A percentile compares a stretch with the other conserved stretches of the same genome.
phyloP scores from a whole-genome alignment of 192 early-diverging fungal species.

The Dissophora globulifera region DNA sequence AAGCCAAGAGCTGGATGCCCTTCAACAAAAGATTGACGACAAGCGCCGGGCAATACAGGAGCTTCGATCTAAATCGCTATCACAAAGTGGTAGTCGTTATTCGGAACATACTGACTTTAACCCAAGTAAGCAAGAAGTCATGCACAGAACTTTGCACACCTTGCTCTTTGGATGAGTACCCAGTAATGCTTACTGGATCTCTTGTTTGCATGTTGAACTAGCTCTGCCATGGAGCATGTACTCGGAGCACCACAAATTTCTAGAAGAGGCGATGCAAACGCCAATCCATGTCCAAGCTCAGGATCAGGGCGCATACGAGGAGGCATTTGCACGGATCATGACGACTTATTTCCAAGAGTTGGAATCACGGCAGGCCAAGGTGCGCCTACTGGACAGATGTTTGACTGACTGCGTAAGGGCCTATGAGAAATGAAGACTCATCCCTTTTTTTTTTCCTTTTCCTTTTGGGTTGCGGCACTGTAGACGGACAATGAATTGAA shows the following conservation, averaged over 20 bases:
- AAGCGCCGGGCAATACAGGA: slow-evolving; percentile 16
- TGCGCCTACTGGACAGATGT: too few species aligned
- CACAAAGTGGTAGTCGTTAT: neutral
- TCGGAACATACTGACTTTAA: slow-evolving; percentile 4
- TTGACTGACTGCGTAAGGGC: too few species aligned
- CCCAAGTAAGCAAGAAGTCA: slow-evolving; percentile 15
- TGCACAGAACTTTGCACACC: neutral
- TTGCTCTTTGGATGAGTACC: neutral
- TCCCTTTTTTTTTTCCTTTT: too few species aligned
- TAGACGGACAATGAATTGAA: slow-evolving; percentile 41
- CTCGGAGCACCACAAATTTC: slow-evolving; percentile 9
- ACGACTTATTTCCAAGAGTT: slow-evolving; percentile 22
- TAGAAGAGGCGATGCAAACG: slow-evolving; percentile 6
- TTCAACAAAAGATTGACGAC: slow-evolving; percentile 30
- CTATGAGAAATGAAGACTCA: too few species aligned
- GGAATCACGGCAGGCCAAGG: slow-evolving; percentile 21
- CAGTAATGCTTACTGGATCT: too few species aligned
- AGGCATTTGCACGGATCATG: slow-evolving; percentile 15
- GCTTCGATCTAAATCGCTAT: neutral
- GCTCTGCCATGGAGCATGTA: slow-evolving; percentile 31
- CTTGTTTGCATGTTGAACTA: neutral
- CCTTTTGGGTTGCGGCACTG: too few species aligned
- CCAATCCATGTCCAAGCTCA: slow-evolving; percentile 4
- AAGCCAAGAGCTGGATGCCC: slow-evolving; percentile 13
- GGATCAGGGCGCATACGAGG: slow-evolving; percentile 24